A percentile compares a stretch with the other conserved stretches of the same genome.
Conservation (phyloP, 495 filamentous ascomycete genomes). For the Hypoxylon lienhwacheense region DNA sequence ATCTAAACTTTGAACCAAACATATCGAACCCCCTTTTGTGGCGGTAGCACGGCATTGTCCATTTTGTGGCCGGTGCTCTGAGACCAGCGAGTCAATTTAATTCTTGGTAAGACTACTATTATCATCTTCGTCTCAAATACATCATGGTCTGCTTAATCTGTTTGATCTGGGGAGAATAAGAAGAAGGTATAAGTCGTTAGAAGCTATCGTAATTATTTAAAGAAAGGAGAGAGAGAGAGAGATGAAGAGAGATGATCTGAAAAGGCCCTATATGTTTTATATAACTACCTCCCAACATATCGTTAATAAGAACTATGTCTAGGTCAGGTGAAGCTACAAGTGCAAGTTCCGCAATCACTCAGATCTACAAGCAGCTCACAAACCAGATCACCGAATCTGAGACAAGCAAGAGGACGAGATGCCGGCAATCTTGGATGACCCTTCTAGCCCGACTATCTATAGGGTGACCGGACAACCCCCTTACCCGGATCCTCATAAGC, state of each 20-base stretch:
- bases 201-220: no score
- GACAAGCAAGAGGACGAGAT: no score
- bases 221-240: not conserved
- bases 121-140: not conserved
- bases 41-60: constrained; percentile 33
- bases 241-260: not conserved
- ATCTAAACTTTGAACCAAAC: constrained; percentile 22
- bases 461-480: constrained; percentile 64
- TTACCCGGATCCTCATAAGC: constrained; percentile 62
- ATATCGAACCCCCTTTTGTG: constrained; percentile 9
- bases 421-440: constrained; percentile 87
- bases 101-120: constrained; percentile 24
- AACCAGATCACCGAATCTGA: not conserved
- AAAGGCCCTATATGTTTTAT: no score
- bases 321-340: constrained; percentile 22
- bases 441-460: constrained; percentile 61
- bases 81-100: constrained; percentile 9
- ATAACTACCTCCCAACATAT: constrained; percentile 19
- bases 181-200: not conserved
- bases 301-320: constrained; percentile 31
- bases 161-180: not conserved
- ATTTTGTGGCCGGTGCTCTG: constrained; percentile 2
- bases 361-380: not conserved
- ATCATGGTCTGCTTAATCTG: not conserved
- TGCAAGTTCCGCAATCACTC: no score